Evolutionary conservation across 2,329 filamentous ascomycete species (phyloP).

Genomic region (Cucurbitaria berberidis): DNA sequence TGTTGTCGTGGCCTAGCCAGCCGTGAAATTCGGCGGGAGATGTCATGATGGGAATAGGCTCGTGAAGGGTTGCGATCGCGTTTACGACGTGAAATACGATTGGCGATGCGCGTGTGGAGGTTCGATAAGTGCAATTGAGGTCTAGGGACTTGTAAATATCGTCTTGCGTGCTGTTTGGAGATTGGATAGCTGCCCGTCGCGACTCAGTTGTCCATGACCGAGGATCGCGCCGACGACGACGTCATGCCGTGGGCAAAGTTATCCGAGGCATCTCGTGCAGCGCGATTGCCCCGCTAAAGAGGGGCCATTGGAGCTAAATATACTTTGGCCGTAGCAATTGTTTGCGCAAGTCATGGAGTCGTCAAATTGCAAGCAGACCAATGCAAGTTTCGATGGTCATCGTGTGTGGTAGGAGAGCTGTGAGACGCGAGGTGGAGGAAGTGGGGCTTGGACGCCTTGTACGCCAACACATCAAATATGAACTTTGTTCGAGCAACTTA

Average conservation of each 20-base stretch:
- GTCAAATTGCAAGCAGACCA: not conserved
- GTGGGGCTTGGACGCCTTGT: not conserved
- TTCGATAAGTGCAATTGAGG: not conserved
- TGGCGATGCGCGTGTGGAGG: not conserved
- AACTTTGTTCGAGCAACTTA: too few relatives aligned
- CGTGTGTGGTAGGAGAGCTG: not conserved
- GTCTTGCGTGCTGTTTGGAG: not conserved
- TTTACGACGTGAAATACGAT: not conserved
- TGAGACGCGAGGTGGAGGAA: not conserved
- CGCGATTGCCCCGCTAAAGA: constrained; percentile 5
- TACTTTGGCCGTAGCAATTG: too few relatives aligned
- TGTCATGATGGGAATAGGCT: constrained; percentile 20
- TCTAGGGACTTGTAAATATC: not conserved
- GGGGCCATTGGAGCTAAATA: constrained; percentile 8
- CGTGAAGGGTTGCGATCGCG: not conserved
- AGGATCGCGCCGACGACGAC: constrained; percentile 10
- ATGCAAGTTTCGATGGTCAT: not conserved
- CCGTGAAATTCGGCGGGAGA: constrained; percentile 60
- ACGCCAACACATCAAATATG: too few relatives aligned
- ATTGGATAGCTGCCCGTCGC: not conserved
- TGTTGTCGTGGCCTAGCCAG: constrained; percentile 61
- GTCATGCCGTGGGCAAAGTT: constrained; percentile 14
- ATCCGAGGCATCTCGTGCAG: constrained; percentile 22
- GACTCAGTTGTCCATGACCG: constrained; percentile 7
- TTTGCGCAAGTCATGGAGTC: too few relatives aligned